These are phyloP conservation scores for Candida verbasci DNA, from an alignment of 805 yeast species.

Conservation along the genomic window DNA sequence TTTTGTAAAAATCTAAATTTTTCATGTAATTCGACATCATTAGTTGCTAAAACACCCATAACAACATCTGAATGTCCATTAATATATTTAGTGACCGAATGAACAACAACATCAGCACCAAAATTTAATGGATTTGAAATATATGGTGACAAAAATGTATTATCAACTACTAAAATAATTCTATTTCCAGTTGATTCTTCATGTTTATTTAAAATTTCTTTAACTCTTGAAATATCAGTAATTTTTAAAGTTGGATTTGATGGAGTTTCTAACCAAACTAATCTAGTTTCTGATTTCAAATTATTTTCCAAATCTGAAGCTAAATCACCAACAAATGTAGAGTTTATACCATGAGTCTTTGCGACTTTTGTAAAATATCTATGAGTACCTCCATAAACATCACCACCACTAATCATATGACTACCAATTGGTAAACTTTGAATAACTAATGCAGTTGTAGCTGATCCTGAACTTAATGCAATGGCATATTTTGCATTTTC, in stretches of 20 bases:
- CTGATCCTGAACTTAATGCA: slow-evolving; percentile 84
- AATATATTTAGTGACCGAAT: slow-evolving; percentile 85
- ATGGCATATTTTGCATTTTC: slow-evolving; percentile 73
- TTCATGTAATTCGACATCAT: slow-evolving; percentile 55
- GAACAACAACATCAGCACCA: slow-evolving; percentile 87
- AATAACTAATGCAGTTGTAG: slow-evolving; percentile 71
- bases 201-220: slow-evolving; percentile 45
- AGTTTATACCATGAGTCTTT: slow-evolving; percentile 67
- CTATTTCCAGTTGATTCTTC: slow-evolving; percentile 44
- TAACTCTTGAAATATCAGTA: slow-evolving; percentile 67
- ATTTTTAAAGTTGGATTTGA: slow-evolving; percentile 82
- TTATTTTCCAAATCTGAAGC: slow-evolving; percentile 52
- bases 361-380: slow-evolving; percentile 87
- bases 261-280: slow-evolving; percentile 88
- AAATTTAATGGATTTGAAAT: slow-evolving; percentile 75
- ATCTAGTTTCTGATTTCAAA: slow-evolving; percentile 58
- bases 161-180: slow-evolving; percentile 72
- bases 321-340: slow-evolving; percentile 64
- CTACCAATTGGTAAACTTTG: slow-evolving; percentile 70
- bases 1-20: slow-evolving; percentile 74
- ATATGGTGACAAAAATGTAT: slow-evolving; percentile 86
- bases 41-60: slow-evolving; percentile 77
- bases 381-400: slow-evolving; percentile 90
- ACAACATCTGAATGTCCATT: slow-evolving; percentile 93
- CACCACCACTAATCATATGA: slow-evolving; percentile 76